phyloP scores from a whole-genome alignment of 352 stramenopile species.

The Halophytophthora batemanensis region DNA sequence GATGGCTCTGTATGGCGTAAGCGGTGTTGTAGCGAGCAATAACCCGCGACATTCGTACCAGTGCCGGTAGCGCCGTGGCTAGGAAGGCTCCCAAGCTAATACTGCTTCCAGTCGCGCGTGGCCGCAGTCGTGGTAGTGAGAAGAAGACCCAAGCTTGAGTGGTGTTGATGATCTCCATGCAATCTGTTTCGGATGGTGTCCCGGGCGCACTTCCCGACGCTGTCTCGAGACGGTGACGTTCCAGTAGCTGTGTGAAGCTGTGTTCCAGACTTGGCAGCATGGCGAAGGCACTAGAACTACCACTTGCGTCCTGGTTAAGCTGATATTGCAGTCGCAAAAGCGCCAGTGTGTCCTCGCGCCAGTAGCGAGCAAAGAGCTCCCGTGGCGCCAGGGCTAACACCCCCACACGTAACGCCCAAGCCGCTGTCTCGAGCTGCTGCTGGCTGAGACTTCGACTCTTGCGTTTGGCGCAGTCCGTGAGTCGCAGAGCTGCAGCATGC shows the following conservation, averaged over 20 bases:
- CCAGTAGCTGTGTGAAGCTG: conserved; percentile 35
- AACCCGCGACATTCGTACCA: conserved; percentile 48
- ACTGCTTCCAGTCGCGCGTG: conserved; percentile 21
- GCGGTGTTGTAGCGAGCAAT: conserved; percentile 73
- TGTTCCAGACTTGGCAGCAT: conserved; percentile 24
- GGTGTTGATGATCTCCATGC: conserved; percentile 83
- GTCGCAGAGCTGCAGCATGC: conserved; percentile 45
- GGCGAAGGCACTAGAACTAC: conserved; percentile 16
- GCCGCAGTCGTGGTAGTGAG: conserved; percentile 29
- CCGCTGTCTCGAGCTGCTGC: conserved; percentile 33
- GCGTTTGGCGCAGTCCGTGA: conserved; percentile 26
- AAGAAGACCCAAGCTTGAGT: conserved; percentile 81
- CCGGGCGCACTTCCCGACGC: conserved; percentile 16
- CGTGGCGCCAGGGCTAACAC: conserved; percentile 46
- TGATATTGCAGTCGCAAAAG: conserved; percentile 60
- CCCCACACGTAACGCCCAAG: conserved; percentile 50
- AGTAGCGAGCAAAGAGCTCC: conserved; percentile 72
- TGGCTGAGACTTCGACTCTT: conserved; percentile 37
- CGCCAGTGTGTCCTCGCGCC: conserved; percentile 59
- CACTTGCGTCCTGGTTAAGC: conserved; percentile 55
- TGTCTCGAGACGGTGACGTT: conserved; percentile 44
- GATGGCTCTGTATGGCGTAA: conserved; percentile 64
- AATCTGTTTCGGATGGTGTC: conserved; percentile 45
- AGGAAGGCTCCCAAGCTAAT: conserved; percentile 31
- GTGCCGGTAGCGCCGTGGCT: conserved; percentile 31